Evolutionary conservation across 2,329 filamentous ascomycete species (phyloP), one percentile per base, ranked within the genome.

Genomic region (Fusarium chlamydosporum): DNA sequence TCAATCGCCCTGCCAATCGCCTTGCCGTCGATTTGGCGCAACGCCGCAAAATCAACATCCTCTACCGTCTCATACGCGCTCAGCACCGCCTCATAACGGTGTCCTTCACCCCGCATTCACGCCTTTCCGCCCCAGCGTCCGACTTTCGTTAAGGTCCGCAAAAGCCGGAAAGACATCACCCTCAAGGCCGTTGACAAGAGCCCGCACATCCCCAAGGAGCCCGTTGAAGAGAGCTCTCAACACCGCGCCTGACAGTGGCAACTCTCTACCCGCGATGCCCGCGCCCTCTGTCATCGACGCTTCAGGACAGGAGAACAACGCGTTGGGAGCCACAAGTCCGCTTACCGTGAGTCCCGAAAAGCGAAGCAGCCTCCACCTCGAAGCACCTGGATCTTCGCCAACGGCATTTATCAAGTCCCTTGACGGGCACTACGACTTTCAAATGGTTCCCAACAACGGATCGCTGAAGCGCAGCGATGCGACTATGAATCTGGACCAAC

Each of bases 391-490:
- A 33, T 82, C 86, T 26, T 83, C 85, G 5, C 83, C 86, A 66
- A 80, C 83, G 63, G 79, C 82, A 15, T 79, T 86, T 33, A 79
- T 86, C 42, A 85, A 85, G 67, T 77, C 86, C n/a, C 75, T 83
- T 16, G 86, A 88, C 52, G 77, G 77, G 18, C 82, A 79, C 47
- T 71, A 56, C 51, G 76, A 80, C 31, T 65, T 65, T 56, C 73
- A 72, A 55, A 77, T 78, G 76, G 68, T 74, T 47, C 70, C 76
- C 35, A 76, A 73, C 34, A 89, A 91, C 7, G 97, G 95, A 76
- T 94, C 95, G 7, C 82, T 98, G 72, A 97, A 98, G 85, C 90
- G 96, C 73, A 95, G 91, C 76, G 95, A 98, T 81, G 91, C 92
- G 42, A 91, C 91, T 52, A 95, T 97, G 92, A 93, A 93, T 74